A percentile compares a stretch with the other conserved stretches of the same genome.
Conservation (phyloP, 495 filamentous ascomycete genomes). For the Evansstolkia leycettana region DNA sequence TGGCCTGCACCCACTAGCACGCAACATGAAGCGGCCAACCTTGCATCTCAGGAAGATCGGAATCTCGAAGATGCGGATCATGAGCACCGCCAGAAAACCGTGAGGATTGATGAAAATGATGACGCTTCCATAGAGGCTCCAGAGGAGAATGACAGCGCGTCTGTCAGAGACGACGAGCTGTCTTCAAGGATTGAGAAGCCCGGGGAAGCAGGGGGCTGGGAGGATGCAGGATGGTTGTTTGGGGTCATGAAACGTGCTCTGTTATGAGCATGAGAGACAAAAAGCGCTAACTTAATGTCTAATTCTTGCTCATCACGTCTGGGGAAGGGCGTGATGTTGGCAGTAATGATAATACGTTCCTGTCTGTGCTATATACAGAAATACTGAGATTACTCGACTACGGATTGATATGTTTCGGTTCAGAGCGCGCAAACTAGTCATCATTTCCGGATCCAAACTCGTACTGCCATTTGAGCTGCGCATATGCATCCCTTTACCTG, state of each 20-base stretch:
- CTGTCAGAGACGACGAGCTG: constrained; percentile 14
- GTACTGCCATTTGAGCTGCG: too few relatives aligned
- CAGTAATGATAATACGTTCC: too few relatives aligned
- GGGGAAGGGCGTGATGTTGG: too few relatives aligned
- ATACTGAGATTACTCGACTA: too few relatives aligned
- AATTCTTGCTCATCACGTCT: too few relatives aligned
- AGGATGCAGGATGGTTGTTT: constrained; percentile 77
- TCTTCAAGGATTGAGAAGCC: constrained; percentile 24
- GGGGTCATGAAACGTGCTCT: constrained; percentile 57
- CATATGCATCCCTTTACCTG: too few relatives aligned
- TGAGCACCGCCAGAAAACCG: neutral
- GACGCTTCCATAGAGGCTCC: neutral
- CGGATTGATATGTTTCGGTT: too few relatives aligned
- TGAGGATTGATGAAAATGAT: constrained; percentile 22
- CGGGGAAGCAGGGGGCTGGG: constrained; percentile 51
- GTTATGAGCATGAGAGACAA: too few relatives aligned
- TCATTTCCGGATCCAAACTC: too few relatives aligned
- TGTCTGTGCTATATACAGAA: too few relatives aligned
- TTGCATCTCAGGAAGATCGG: neutral
- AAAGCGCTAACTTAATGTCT: too few relatives aligned
- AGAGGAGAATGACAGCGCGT: constrained; percentile 11
- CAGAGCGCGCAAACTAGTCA: too few relatives aligned
- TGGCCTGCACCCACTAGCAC: constrained; percentile 10
- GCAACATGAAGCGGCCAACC: neutral
- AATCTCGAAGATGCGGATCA: neutral